Conservation (phyloP, 208 protist genomes). For the Trichomonas vaginalis region DNA sequence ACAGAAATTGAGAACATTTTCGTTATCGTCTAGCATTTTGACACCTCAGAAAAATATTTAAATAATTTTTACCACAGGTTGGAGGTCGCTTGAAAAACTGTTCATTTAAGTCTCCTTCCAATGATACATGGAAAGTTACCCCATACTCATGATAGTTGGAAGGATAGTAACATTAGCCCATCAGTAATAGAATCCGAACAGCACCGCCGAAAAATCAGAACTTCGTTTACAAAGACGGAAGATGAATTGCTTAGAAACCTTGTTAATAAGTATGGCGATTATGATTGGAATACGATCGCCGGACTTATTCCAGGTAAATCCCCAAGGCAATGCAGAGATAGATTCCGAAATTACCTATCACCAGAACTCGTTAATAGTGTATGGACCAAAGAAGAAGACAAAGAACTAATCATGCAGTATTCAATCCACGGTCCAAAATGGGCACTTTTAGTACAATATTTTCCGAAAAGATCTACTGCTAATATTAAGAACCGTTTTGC, state of each 20-base stretch:
- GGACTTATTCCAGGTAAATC: neutral
- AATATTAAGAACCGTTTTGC: neutral
- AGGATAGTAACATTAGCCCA: neutral
- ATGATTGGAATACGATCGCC: neutral
- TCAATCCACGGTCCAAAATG: neutral
- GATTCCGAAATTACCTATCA: neutral
- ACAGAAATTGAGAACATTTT: too few relatives aligned
- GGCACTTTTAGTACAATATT: neutral
- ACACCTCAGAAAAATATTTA: neutral
- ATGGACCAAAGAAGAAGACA: neutral
- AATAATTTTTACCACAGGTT: neutral
- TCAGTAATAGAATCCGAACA: neutral
- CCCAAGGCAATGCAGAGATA: neutral
- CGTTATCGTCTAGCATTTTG: too few relatives aligned
- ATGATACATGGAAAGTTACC: neutral
- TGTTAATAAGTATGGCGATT: neutral
- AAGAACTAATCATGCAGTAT: neutral
- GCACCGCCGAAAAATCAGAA: neutral
- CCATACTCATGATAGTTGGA: neutral
- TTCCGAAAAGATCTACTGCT: neutral
- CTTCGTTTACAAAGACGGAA: neutral
- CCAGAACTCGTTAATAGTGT: neutral
- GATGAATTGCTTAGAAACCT: neutral
- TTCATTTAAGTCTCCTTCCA: too few relatives aligned
- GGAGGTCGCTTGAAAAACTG: neutral